phyloP scores from a whole-genome alignment of 2,329 filamentous ascomycete genomes.

The Phaeophleospora eucalypticola region DNA sequence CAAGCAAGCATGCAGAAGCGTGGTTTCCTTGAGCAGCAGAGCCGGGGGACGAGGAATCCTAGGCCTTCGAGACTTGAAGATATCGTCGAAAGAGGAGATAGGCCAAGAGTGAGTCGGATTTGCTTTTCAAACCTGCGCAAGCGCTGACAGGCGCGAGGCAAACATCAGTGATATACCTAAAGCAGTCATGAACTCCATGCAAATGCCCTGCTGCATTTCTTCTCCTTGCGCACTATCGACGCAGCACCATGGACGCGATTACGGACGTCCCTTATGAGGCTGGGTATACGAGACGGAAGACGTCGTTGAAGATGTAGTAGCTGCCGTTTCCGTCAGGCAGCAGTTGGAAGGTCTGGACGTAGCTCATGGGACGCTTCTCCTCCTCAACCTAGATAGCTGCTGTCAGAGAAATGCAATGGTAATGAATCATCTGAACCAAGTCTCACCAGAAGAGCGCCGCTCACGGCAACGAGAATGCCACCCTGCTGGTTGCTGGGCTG shows the following conservation, averaged over 20 bases:
- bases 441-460: conserved; percentile 75
- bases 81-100: not conserved
- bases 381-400: conserved; percentile 71
- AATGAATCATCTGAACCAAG: not conserved
- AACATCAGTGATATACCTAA: not conserved
- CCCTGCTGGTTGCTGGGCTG: conserved; percentile 68
- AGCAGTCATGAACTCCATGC: not conserved
- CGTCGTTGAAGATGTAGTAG: conserved; percentile 89
- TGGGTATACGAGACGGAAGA: conserved; percentile 83
- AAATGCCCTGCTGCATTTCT: not conserved
- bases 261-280: conserved; percentile 24
- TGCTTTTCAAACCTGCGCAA: not conserved
- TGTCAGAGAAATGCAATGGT: conserved; percentile 3
- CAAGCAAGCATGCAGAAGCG: too few relatives aligned
- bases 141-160: not conserved
- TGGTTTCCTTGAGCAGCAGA: too few relatives aligned
- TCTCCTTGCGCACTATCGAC: not conserved
- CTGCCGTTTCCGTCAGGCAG: conserved; percentile 60
- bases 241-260: not conserved
- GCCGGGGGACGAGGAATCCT: too few relatives aligned
- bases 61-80: too few relatives aligned
- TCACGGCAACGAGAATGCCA: conserved; percentile 81
- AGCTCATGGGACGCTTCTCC: conserved; percentile 82
- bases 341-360: conserved; percentile 85
- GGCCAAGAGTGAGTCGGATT: not conserved